Base-by-base conservation (phyloP, 768 basidiomycete genomes). In the Lentinula guzmanii region DNA sequence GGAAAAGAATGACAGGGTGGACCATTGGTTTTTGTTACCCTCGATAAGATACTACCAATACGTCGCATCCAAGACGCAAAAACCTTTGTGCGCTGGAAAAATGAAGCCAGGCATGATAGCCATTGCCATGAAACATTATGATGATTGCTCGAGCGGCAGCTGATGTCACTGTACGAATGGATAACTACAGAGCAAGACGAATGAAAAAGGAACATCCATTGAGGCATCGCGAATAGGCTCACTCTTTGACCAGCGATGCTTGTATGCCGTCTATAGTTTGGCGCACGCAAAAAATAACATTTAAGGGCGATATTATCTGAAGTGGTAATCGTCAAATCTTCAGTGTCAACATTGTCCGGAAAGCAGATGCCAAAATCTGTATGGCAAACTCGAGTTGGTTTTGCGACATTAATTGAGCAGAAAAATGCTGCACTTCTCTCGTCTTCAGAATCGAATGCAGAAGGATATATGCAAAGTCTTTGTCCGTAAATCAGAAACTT, bases 111-210 rank as follows among this genome's bases (percentile, higher is more conserved):
- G 86, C 78, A 66, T 93, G 93, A 13, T 91, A 91, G 0, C 86
- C 90, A 67, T 92, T 92, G 6, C 96, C 96, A 66, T 98, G 95
- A 60, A 97, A 93, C 86, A 98, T 91, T 54, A 98, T 72, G 2
- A 98, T 79, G 0, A 94, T 97, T 1, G 96, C 96, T 15, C 94
- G 79, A 48, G 70, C 71, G 0, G 76, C 69, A 13, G 21, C 3
- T 31, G 18, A 43, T 41, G 37, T 11, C 3, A 24, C 18, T 0
- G 45, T 43, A 33, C 33, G 31, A 24, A 43, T 24, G 11, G 57
- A 33, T 10, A 35, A 11, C 33, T 43, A 48, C 28, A 15, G 24
- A 15, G 11, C 5, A n/a, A 9, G 18, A 48, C 33, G 57, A 28
- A 15, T 28, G 33, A 48, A 43, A 18, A 33, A 11, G 13, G 24